These are phyloP conservation scores for Komagataella mondaviorum DNA, from an alignment of 805 yeast genomes.

Conservation along the genomic window DNA sequence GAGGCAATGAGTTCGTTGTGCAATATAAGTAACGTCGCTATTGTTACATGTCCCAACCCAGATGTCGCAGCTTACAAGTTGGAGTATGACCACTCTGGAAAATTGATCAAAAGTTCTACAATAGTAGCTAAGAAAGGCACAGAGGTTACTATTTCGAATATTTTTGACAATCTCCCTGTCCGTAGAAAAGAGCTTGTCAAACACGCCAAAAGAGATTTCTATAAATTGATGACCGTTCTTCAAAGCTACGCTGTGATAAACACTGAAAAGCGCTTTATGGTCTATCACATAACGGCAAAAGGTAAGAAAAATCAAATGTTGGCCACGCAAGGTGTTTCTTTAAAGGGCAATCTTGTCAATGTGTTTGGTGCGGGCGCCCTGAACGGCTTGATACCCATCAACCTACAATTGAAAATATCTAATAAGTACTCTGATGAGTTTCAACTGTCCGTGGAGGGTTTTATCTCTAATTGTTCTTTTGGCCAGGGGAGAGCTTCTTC, in stretches of 20 bases:
- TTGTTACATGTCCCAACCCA: constrained; percentile 34
- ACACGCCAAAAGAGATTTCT: constrained; percentile 57
- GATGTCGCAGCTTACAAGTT: constrained; percentile 48
- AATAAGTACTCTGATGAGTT: constrained; percentile 5
- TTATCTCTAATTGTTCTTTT: constrained; percentile 62
- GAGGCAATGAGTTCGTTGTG: constrained; percentile 69
- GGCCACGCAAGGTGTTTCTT: constrained; percentile 39
- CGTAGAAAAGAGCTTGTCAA: constrained; percentile 61
- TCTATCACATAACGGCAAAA: constrained; percentile 34
- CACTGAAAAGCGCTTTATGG: constrained; percentile 42
- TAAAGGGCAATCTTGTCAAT: constrained; percentile 46
- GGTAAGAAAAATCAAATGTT: constrained; percentile 42
- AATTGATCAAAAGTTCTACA: constrained; percentile 19
- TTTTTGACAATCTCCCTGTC: constrained; percentile 71
- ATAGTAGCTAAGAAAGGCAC: constrained; percentile 62
- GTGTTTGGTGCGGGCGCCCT: constrained; percentile 61
- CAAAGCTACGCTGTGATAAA: constrained; percentile 58
- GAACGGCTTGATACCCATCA: constrained; percentile 41
- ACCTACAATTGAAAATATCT: constrained; percentile 24
- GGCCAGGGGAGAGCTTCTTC: constrained; percentile 62
- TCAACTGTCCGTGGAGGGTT: constrained; percentile 33
- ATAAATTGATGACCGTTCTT: constrained; percentile 46
- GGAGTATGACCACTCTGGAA: constrained; percentile 43
- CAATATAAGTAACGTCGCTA: constrained; percentile 31
- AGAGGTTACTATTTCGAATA: constrained; percentile 34